Evolutionary conservation across 768 basidiomycete genomes (phyloP), one percentile per base, ranked within the genome.

Genomic region (Hirschioporus abietinus): DNA sequence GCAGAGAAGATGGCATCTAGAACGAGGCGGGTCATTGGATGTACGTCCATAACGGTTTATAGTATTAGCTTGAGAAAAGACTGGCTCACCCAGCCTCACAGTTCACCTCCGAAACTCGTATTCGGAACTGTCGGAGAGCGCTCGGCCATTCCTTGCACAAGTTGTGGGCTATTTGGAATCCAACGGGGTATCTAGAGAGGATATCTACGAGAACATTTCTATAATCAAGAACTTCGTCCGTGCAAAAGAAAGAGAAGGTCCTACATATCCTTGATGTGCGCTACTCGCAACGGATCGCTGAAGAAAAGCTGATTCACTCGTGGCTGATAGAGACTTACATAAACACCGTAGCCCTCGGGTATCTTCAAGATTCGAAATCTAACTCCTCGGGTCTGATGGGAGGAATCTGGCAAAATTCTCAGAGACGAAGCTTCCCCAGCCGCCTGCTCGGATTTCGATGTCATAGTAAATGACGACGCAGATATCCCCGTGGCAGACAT

Each of bases 141-240:
- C 2, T 30, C 30, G 8, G 4, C 2, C 30, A 10, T 52, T 52
- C 42, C 42, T 52, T 52, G 42, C 12, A 15, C 12, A 52, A 1
- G 42, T 52, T 52, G 12, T 98, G 1, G 81, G 78, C 7, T 80
- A 85, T 67, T 82, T 98, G 5, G 84, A 88, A 67, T 76, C 78
- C 60, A 76, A 81, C 7, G 95, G 95, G 0, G 76, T 98, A 60
- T 82, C 85, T 61, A 82, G 82, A 64, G 86, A 89, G 36, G 78
- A 91, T 58, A 87, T 97, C 42, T 82, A 82, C 68, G 78, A 89
- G 69, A 89, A 99, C 72, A 89, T 90, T 79, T 89, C 92, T 68
- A 97, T 94, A 74, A 96, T 99, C 78, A 89, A 89, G 73, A 83
- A 89, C 69, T 99, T 88, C 72, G 84, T 95, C 25, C 80, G 86